Evolutionary conservation across 768 basidiomycete genomes (phyloP).

Genomic region (Tulasnella sp.): DNA sequence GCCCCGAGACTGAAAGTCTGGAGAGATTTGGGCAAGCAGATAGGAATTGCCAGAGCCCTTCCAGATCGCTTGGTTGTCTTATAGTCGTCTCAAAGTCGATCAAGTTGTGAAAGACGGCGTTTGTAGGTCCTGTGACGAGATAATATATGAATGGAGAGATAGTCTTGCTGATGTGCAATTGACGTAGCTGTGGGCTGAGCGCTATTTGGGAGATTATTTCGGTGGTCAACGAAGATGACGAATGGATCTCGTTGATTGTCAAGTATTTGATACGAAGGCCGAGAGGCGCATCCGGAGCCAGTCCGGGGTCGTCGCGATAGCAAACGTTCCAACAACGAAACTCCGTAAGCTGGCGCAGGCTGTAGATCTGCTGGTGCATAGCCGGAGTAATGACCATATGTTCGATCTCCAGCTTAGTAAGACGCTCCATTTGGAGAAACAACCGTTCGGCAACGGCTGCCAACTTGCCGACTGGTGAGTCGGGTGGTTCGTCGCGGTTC

Average conservation of each 20-base stretch:
- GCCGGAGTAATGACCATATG: background rate
- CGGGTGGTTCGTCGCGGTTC: background rate
- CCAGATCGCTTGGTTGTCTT: background rate
- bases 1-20: background rate
- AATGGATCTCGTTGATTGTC: background rate
- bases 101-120: background rate
- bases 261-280: background rate
- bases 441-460: background rate
- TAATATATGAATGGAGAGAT: background rate
- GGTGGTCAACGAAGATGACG: background rate
- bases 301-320: background rate
- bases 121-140: background rate
- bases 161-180: background rate
- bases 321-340: background rate
- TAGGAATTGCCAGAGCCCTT: background rate
- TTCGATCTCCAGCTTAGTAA: background rate
- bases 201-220: background rate
- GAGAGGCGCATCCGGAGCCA: background rate
- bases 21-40: background rate
- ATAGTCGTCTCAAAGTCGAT: background rate
- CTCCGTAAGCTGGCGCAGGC: background rate
- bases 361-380: background rate
- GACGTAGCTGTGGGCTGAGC: background rate
- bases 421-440: background rate
- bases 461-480: background rate